Conservation (phyloP, 768 basidiomycete genomes). For the Trametes meyenii region DNA sequence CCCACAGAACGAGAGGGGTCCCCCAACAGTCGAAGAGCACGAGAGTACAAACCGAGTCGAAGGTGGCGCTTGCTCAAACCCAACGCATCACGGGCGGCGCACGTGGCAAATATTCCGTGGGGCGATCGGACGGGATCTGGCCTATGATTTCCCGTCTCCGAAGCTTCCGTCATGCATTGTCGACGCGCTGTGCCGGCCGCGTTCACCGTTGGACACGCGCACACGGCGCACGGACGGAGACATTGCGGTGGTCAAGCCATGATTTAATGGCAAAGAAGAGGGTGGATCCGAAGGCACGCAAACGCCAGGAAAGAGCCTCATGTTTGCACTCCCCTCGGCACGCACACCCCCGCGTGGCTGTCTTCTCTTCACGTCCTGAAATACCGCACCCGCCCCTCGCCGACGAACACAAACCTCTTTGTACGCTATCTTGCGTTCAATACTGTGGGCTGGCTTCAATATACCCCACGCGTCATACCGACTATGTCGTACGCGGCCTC, state of each 20-base stretch:
- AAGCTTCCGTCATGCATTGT: slow-evolving; percentile 2
- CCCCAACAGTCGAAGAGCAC: not conserved
- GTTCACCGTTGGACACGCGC: not conserved
- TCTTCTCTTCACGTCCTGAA: slow-evolving; percentile 6
- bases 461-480: not conserved
- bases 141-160: not conserved
- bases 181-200: not conserved
- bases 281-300: not conserved
- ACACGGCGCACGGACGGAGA: not conserved
- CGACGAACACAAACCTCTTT: not conserved
- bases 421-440: not conserved
- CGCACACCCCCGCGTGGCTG: slow-evolving; percentile 8
- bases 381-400: not conserved
- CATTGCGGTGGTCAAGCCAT: not conserved
- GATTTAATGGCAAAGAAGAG: not conserved
- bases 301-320: slow-evolving; percentile 3
- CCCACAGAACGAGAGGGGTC: not conserved
- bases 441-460: not conserved
- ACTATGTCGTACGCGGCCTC: slow-evolving; percentile 22
- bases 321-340: slow-evolving; percentile 2
- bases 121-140: slow-evolving; percentile 6
- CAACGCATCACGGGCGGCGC: slow-evolving; percentile 8
- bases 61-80: not conserved
- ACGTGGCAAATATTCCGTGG: slow-evolving; percentile 14
- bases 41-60: slow-evolving; percentile 4